phyloP scores from a whole-genome alignment of 108 stramenopile species.

The Epipyxis sp. region DNA sequence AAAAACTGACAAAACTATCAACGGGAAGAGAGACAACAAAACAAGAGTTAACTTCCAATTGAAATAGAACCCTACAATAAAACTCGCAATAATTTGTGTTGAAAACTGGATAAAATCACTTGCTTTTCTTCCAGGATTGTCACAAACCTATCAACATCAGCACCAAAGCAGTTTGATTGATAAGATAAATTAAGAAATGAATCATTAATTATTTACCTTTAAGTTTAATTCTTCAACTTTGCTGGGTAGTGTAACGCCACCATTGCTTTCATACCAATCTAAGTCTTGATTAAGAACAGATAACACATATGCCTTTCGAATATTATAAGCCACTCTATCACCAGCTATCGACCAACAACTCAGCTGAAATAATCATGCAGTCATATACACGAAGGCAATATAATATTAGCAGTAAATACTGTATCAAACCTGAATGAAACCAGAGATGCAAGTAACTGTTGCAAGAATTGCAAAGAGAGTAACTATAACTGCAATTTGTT shows the following conservation, averaged over 20 bases:
- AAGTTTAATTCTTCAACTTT: neutral
- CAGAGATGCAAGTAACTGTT: neutral
- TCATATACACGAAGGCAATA: neutral
- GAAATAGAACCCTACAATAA: slow-evolving; percentile 23
- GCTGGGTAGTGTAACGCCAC: slow-evolving; percentile 2
- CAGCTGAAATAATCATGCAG: neutral
- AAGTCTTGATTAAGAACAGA: slow-evolving; percentile 19
- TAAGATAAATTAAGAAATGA: neutral
- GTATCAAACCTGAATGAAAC: neutral
- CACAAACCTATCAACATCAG: neutral
- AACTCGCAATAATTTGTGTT: neutral
- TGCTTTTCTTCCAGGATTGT: neutral
- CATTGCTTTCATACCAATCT: slow-evolving; percentile 24
- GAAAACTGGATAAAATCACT: slow-evolving; percentile 22
- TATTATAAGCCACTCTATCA: neutral
- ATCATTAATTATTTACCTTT: neutral
- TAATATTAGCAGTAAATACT: neutral
- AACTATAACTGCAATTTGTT: neutral
- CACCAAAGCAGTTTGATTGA: neutral
- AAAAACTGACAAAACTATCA: neutral
- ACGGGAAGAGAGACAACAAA: neutral
- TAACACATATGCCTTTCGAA: neutral
- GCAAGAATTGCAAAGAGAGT: neutral
- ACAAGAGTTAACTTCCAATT: slow-evolving; percentile 12
- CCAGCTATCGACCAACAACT: slow-evolving; percentile 6